phyloP scores from a whole-genome alignment of 352 stramenopile genomes.

The Elongisporangium undulatum region DNA sequence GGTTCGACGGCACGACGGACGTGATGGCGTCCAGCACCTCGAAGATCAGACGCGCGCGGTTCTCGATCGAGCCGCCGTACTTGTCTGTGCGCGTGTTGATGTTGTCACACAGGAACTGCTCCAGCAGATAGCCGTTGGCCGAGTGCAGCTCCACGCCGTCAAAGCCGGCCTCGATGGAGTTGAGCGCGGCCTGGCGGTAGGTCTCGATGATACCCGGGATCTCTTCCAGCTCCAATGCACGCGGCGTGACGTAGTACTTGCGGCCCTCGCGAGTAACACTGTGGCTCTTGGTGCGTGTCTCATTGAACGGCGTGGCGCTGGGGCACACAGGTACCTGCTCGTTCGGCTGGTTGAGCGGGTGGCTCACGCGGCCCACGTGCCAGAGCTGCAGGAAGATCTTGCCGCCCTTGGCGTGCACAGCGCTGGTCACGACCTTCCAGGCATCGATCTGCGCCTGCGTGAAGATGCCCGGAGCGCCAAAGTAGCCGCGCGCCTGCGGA shows the following conservation, averaged over 20 bases:
- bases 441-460: slow-evolving; percentile 29
- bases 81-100: slow-evolving; percentile 78
- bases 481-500: slow-evolving; percentile 22
- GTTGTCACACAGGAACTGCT: slow-evolving; percentile 79
- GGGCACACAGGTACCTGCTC: slow-evolving; percentile 43
- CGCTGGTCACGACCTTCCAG: slow-evolving; percentile 55
- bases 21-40: slow-evolving; percentile 54
- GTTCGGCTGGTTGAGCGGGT: slow-evolving; percentile 30
- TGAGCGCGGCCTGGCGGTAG: slow-evolving; percentile 56
- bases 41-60: slow-evolving; percentile 26
- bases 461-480: slow-evolving; percentile 39
- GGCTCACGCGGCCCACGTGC: slow-evolving; percentile 22
- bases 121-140: slow-evolving; percentile 89
- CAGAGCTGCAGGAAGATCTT: slow-evolving; percentile 30
- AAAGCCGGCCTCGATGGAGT: slow-evolving; percentile 62
- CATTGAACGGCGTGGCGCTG: slow-evolving; percentile 16
- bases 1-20: slow-evolving; percentile 27
- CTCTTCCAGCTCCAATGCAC: slow-evolving; percentile 61
- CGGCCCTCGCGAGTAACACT: slow-evolving; percentile 29
- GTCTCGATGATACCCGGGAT: slow-evolving; percentile 63
- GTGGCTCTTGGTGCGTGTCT: slow-evolving; percentile 14
- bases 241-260: slow-evolving; percentile 37
- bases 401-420: slow-evolving; percentile 46
- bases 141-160: slow-evolving; percentile 71
- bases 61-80: slow-evolving; percentile 63